Evolutionary conservation across 2,329 filamentous ascomycete genomes (phyloP).

Genomic region (Cadophora luteo-olivacea): DNA sequence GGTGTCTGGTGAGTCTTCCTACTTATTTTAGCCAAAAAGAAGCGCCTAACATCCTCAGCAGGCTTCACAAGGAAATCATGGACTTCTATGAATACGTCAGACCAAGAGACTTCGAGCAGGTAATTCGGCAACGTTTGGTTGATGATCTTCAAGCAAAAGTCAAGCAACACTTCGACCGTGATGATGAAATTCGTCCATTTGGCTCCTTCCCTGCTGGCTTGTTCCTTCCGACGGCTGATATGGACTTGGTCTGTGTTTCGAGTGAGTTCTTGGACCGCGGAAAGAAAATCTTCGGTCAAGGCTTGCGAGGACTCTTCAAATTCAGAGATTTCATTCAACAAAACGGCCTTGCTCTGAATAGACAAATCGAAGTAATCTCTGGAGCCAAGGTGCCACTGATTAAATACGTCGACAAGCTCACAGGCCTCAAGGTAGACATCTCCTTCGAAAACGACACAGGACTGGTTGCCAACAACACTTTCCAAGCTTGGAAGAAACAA

Average conservation of each 20-base stretch:
- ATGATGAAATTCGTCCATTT: conserved; percentile 75
- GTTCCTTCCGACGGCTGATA: conserved; percentile 82
- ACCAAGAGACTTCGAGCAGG: conserved; percentile 78
- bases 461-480: conserved; percentile 79
- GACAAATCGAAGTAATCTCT: conserved; percentile 71
- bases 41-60: conserved; percentile 46
- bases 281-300: conserved; percentile 22
- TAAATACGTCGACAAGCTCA: conserved; percentile 83
- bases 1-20: conserved; percentile 60
- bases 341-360: conserved; percentile 61
- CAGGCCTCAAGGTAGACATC: conserved; percentile 85
- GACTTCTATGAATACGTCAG: conserved; percentile 88
- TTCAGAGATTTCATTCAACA: conserved; percentile 66
- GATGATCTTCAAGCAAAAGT: conserved; percentile 69
- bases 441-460: conserved; percentile 94
- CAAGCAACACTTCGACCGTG: conserved; percentile 57
- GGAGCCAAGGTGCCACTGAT: conserved; percentile 87
- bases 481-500: conserved; percentile 76
- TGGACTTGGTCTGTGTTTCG: conserved; percentile 87
- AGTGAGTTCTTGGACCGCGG: conserved; percentile 61
- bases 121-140: conserved; percentile 76
- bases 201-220: conserved; percentile 91
- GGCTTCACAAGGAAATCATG: conserved; percentile 86
- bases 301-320: conserved; percentile 55
- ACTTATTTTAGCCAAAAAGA: no score